Evolutionary conservation across 352 stramenopile species (phyloP).

Genomic region (Globisporangium nunn): DNA sequence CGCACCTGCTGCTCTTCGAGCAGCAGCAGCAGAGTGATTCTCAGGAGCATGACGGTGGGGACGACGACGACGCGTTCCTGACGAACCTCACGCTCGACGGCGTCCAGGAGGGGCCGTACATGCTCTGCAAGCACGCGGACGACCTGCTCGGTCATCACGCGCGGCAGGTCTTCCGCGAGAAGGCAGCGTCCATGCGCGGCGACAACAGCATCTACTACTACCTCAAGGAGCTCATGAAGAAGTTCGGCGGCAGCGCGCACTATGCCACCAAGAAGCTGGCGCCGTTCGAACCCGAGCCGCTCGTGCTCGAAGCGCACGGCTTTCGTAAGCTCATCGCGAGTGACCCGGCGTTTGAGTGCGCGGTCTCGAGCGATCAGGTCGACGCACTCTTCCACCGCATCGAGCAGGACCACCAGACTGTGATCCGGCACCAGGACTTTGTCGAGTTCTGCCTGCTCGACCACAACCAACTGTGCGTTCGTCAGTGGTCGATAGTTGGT

Average conservation of each 20-base stretch:
- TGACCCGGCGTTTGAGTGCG: conserved; percentile 65
- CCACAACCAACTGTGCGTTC: conserved; percentile 64
- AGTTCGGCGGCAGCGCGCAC: conserved; percentile 32
- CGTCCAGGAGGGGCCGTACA: conserved; percentile 69
- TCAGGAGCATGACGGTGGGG: conserved; percentile 4
- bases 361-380: conserved; percentile 61
- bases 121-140: conserved; percentile 82
- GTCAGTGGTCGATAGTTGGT: background rate
- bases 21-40: conserved; percentile 1
- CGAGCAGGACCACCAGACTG: conserved; percentile 38
- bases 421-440: conserved; percentile 64
- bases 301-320: conserved; percentile 58
- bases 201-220: conserved; percentile 85
- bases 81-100: conserved; percentile 73
- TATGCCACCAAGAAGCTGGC: conserved; percentile 32
- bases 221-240: conserved; percentile 76
- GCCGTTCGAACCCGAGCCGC: conserved; percentile 26
- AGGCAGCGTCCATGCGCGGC: conserved; percentile 69
- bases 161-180: conserved; percentile 79
- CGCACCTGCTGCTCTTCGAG: conserved; percentile 1
- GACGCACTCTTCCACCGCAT: conserved; percentile 74
- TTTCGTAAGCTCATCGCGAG: conserved; percentile 76
- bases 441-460: conserved; percentile 80
- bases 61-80: conserved; percentile 39
- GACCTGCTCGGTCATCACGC: conserved; percentile 74